A percentile compares a stretch with the other conserved stretches of the same genome.
These are phyloP conservation scores for Zygotorulaspora sp. DNA, from an alignment of 805 yeast species.

Conservation along the genomic window DNA sequence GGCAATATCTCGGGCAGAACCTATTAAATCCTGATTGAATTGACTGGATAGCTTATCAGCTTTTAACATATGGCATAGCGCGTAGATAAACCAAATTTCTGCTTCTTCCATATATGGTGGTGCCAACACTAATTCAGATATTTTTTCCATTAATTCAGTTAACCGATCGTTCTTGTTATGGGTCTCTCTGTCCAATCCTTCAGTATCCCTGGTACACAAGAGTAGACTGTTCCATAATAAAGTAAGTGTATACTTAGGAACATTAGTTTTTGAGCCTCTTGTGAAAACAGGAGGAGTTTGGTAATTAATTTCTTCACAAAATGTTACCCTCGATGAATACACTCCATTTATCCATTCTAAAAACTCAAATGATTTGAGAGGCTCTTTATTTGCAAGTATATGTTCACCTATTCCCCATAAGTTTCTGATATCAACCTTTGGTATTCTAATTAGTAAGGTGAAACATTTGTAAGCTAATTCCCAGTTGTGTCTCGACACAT, in stretches of 20 bases:
- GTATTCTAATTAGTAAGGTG: slow-evolving; percentile 45
- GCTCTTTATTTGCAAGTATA: slow-evolving; percentile 37
- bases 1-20: slow-evolving; percentile 21
- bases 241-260: slow-evolving; percentile 27
- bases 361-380: slow-evolving; percentile 20
- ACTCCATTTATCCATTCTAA: slow-evolving; percentile 30
- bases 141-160: slow-evolving; percentile 22
- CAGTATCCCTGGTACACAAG: slow-evolving; percentile 8
- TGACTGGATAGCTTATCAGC: slow-evolving; percentile 24
- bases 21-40: slow-evolving; percentile 12
- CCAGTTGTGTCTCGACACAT: slow-evolving; percentile 51
- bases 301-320: slow-evolving; percentile 24
- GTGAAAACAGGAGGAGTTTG: slow-evolving; percentile 29
- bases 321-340: slow-evolving; percentile 23
- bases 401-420: slow-evolving; percentile 65
- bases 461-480: slow-evolving; percentile 49
- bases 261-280: slow-evolving; percentile 29
- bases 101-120: slow-evolving; percentile 36
- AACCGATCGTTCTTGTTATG: slow-evolving; percentile 8
- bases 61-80: slow-evolving; percentile 26
- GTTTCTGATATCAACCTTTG: slow-evolving; percentile 47
- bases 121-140: slow-evolving; percentile 27
- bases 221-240: slow-evolving; percentile 30
- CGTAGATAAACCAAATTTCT: slow-evolving; percentile 31
- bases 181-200: slow-evolving; percentile 5